Evolutionary conservation across 1,139 yeast species (phyloP).

Genomic region (Geotrichum cucujoidarum): DNA sequence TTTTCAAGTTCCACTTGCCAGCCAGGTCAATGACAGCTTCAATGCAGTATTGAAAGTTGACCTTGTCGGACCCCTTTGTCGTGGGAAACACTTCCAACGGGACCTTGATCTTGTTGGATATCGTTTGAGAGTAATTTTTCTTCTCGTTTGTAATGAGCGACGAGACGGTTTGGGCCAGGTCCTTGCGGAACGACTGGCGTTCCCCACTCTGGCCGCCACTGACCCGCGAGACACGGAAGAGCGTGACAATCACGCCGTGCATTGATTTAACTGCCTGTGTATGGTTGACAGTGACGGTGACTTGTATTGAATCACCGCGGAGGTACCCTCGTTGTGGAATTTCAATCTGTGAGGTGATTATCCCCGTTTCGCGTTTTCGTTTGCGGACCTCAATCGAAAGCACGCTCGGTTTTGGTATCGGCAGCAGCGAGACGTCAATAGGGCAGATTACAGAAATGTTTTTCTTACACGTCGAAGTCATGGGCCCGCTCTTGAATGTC

Average conservation of each 20-base stretch:
- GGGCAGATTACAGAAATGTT: conserved; percentile 62
- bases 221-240: conserved; percentile 75
- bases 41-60: conserved; percentile 77
- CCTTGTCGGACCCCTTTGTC: conserved; percentile 64
- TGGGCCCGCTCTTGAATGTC: conserved; percentile 40
- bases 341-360: conserved; percentile 45
- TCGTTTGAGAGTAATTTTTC: conserved; percentile 50
- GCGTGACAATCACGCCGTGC: conserved; percentile 73
- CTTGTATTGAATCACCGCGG: conserved; percentile 73
- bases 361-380: conserved; percentile 31
- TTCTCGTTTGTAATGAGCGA: conserved; percentile 75
- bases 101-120: conserved; percentile 60
- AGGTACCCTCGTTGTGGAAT: conserved; percentile 67
- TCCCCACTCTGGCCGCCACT: conserved; percentile 46
- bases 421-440: conserved; percentile 61
- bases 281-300: conserved; percentile 62
- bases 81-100: conserved; percentile 89
- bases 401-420: conserved; percentile 62
- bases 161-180: conserved; percentile 67
- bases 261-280: conserved; percentile 64
- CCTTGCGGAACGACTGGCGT: conserved; percentile 77
- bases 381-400: conserved; percentile 51
- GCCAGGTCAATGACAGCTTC: conserved; percentile 75
- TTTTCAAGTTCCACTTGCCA: conserved; percentile 42
- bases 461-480: conserved; percentile 35